These are phyloP conservation scores for Paxillus ammoniavirescens DNA, from an alignment of 768 basidiomycete genomes.

Conservation along the genomic window DNA sequence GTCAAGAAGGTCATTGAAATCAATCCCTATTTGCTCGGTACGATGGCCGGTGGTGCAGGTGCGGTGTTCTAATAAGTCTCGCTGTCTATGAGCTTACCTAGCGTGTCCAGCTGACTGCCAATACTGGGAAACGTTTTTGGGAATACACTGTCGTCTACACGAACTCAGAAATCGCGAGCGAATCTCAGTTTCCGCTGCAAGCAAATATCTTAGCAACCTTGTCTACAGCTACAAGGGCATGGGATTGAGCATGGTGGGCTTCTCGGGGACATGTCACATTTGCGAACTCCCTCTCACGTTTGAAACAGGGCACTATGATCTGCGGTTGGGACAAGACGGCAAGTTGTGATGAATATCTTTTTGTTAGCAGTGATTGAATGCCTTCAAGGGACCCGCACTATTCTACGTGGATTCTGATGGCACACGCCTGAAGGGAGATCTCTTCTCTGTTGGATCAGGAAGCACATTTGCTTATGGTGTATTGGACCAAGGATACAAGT, in stretches of 20 bases:
- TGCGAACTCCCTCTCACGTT: slow-evolving; percentile 1
- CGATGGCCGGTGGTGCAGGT: slow-evolving; percentile 99
- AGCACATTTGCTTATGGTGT: slow-evolving; percentile 99
- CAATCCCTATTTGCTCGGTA: slow-evolving; percentile 97
- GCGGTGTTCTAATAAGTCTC: slow-evolving; percentile 24
- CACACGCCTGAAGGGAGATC: slow-evolving; percentile 88
- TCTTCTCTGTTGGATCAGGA: slow-evolving; percentile 99
- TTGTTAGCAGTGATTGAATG: slow-evolving; percentile 9
- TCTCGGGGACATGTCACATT: slow-evolving; percentile 1
- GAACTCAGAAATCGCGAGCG: slow-evolving; percentile 95
- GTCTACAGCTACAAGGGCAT: slow-evolving; percentile 99
- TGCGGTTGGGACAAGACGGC: slow-evolving; percentile 99
- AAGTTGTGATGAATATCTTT: slow-evolving; percentile 25
- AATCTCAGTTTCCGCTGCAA: slow-evolving; percentile 98
- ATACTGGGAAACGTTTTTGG: slow-evolving; percentile 99
- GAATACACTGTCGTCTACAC: slow-evolving; percentile 95
- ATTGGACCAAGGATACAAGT: slow-evolving; percentile 90
- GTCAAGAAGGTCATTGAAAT: slow-evolving; percentile 99
- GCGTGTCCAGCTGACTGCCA: slow-evolving; percentile 78
- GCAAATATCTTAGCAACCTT: slow-evolving; percentile 95
- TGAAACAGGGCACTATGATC: slow-evolving; percentile 91
- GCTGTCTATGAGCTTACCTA: slow-evolving; percentile 4
- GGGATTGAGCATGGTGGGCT: slow-evolving; percentile 95
- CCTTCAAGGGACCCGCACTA: slow-evolving; percentile 75
- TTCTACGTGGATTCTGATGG: slow-evolving; percentile 99